Conservation (phyloP, 805 yeast genomes). For the Priceomyces medius region DNA sequence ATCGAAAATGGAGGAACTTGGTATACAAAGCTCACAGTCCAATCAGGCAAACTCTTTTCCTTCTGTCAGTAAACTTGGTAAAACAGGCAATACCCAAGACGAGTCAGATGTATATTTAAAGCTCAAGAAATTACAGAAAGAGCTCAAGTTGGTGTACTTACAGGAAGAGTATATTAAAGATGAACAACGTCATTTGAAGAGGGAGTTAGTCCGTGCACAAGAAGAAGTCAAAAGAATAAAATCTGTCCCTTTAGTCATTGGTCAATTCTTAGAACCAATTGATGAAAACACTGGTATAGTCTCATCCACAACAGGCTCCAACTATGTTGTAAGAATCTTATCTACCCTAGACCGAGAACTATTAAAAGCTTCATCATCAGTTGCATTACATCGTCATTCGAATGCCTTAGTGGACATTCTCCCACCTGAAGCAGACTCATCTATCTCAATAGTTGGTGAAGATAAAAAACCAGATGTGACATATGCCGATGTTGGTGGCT, state of each 20-base stretch:
- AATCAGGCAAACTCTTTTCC: slow-evolving; percentile 10
- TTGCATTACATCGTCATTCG: slow-evolving; percentile 97
- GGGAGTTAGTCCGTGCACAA: slow-evolving; percentile 94
- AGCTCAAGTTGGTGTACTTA: slow-evolving; percentile 74
- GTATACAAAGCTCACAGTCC: slow-evolving; percentile 22
- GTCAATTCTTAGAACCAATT: slow-evolving; percentile 96
- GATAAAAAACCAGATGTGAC: slow-evolving; percentile 91
- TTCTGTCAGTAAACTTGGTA: slow-evolving; percentile 6
- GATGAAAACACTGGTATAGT: slow-evolving; percentile 97
- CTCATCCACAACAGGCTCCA: slow-evolving; percentile 95
- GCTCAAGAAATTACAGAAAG: slow-evolving; percentile 86
- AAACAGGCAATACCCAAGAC: slow-evolving; percentile 16
- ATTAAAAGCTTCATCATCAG: slow-evolving; percentile 91
- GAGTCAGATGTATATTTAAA: slow-evolving; percentile 74
- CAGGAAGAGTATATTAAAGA: slow-evolving; percentile 98
- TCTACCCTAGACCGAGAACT: slow-evolving; percentile 94
- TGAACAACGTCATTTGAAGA: slow-evolving; percentile 92
- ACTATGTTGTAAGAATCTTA: slow-evolving; percentile 91
- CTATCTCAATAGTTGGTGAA: slow-evolving; percentile 91
- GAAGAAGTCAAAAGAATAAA: slow-evolving; percentile 98
- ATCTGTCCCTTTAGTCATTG: slow-evolving; percentile 96
- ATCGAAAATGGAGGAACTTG: slow-evolving; percentile 36
- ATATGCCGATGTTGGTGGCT: slow-evolving; percentile 97
- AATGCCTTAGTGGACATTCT: slow-evolving; percentile 95
- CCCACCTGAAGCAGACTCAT: slow-evolving; percentile 98